Evolutionary conservation across 768 basidiomycete species (phyloP).

Genomic region (Dacryopinax primogenitus): DNA sequence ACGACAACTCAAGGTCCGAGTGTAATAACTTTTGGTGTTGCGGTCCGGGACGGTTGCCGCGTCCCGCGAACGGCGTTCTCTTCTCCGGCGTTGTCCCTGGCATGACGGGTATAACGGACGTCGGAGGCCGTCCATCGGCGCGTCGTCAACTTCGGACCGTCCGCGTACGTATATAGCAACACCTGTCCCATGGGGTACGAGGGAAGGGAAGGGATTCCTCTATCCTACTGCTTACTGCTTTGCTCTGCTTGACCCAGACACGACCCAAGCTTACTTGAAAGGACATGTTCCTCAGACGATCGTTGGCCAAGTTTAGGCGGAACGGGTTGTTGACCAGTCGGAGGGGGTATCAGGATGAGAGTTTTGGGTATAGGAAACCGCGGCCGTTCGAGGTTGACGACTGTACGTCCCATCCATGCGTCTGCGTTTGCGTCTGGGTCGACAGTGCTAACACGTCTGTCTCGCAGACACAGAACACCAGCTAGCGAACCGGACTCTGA

Average conservation of each 20-base stretch:
- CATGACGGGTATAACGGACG: not conserved
- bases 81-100: not conserved
- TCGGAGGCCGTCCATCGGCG: too few relatives aligned
- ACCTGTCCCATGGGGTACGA: too few relatives aligned
- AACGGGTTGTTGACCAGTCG: not conserved
- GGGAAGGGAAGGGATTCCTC: too few relatives aligned
- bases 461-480: conserved; percentile 57
- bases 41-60: not conserved
- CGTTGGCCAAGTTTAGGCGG: not conserved
- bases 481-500: conserved; percentile 51
- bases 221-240: not conserved
- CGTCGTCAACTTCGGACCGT: not conserved
- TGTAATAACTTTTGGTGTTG: not conserved
- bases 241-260: not conserved
- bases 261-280: not conserved
- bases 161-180: not conserved
- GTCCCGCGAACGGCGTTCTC: too few relatives aligned
- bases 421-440: not conserved
- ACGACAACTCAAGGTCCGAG: not conserved
- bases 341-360: conserved; percentile 55
- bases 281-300: conserved; percentile 4
- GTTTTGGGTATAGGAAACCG: conserved; percentile 61
- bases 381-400: conserved; percentile 54
- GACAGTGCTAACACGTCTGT: not conserved
- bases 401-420: conserved; percentile 50